These are phyloP conservation scores for Chaetomiaceae sp. DNA, from an alignment of 2,329 filamentous ascomycete species.

Conservation along the genomic window DNA sequence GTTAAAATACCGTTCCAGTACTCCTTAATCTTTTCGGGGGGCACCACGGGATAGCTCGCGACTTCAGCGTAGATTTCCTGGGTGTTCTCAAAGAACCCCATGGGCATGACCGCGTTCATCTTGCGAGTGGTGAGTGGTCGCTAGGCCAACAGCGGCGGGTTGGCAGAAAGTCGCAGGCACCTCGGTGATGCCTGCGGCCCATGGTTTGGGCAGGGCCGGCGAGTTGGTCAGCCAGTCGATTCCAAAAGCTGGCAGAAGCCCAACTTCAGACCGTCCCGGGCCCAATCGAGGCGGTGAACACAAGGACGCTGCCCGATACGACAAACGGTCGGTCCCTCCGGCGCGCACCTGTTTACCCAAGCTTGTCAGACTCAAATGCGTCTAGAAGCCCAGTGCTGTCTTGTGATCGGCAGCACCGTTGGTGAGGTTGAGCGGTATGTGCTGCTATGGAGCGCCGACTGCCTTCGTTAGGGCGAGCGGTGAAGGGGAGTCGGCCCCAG, in stretches of 20 bases:
- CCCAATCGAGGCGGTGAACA: not conserved
- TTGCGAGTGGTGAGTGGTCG: not conserved
- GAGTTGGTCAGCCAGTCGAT: not conserved
- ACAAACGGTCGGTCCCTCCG: not conserved
- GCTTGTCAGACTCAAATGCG: not conserved
- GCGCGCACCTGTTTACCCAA: not conserved
- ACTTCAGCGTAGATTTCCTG: slow-evolving; percentile 48
- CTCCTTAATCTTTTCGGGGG: slow-evolving; percentile 47
- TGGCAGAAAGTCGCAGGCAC: slow-evolving; percentile 6
- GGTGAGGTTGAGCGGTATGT: not conserved
- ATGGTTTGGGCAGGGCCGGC: slow-evolving; percentile 4
- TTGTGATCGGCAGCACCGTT: not conserved
- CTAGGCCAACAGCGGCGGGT: not conserved
- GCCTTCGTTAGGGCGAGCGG: no score
- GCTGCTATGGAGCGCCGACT: not conserved
- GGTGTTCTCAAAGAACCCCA: slow-evolving; percentile 52
- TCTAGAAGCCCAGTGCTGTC: not conserved
- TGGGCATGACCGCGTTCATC: slow-evolving; percentile 44
- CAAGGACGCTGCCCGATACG: not conserved
- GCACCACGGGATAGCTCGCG: slow-evolving; percentile 44
- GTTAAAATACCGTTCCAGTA: slow-evolving; percentile 49
- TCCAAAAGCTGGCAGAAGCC: not conserved
- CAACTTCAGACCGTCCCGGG: not conserved
- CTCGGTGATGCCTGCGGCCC: slow-evolving; percentile 3
- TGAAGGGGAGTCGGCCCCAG: no score